Percentiles rank a stretch among this genome's conserved stretches.
These are phyloP conservation scores for Neurospora tetraspora DNA, from an alignment of 495 filamentous ascomycete species.

Conservation along the genomic window DNA sequence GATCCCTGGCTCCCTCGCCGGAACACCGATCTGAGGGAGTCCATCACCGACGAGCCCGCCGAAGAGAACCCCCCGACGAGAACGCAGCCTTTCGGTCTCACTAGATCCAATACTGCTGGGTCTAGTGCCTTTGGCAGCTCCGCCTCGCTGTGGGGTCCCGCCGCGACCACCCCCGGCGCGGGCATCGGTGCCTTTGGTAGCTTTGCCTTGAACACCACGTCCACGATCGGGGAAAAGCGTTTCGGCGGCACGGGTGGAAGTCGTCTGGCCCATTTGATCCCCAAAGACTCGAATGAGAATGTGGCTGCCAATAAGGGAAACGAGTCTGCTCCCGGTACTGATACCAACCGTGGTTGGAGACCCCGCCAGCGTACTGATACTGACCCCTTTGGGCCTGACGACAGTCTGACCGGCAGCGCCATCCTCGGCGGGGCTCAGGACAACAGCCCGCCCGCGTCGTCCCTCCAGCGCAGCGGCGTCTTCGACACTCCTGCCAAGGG, in stretches of 20 bases:
- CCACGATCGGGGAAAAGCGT: conserved; percentile 59
- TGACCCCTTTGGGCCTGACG: conserved; percentile 68
- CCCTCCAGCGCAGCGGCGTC: conserved; percentile 27
- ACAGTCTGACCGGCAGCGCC: conserved; percentile 60
- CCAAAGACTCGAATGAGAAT: conserved; percentile 66
- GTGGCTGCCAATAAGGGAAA: conserved; percentile 27
- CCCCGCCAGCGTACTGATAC: conserved; percentile 60
- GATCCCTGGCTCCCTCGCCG: conserved; percentile 59
- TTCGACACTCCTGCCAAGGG: conserved; percentile 52
- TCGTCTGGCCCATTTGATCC: conserved; percentile 73
- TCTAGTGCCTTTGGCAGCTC: conserved; percentile 27
- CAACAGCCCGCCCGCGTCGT: conserved; percentile 45
- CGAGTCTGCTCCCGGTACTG: conserved; percentile 20
- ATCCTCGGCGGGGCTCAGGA: conserved; percentile 71
- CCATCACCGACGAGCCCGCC: conserved; percentile 39
- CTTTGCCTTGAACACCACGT: conserved; percentile 48
- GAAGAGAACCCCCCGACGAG: conserved; percentile 24
- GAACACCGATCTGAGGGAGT: conserved; percentile 48
- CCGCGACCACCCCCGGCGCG: conserved; percentile 36
- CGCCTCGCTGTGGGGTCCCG: conserved; percentile 61
- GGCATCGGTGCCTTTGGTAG: conserved; percentile 82
- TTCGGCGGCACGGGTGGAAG: conserved; percentile 65
- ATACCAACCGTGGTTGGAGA: conserved; percentile 35
- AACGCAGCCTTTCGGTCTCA: conserved; percentile 49
- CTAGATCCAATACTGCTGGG: conserved; percentile 56